Evolutionary conservation across 768 basidiomycete species (phyloP), one percentile per base, ranked within the genome.

Genomic region (Coprinopsis cinerea): DNA sequence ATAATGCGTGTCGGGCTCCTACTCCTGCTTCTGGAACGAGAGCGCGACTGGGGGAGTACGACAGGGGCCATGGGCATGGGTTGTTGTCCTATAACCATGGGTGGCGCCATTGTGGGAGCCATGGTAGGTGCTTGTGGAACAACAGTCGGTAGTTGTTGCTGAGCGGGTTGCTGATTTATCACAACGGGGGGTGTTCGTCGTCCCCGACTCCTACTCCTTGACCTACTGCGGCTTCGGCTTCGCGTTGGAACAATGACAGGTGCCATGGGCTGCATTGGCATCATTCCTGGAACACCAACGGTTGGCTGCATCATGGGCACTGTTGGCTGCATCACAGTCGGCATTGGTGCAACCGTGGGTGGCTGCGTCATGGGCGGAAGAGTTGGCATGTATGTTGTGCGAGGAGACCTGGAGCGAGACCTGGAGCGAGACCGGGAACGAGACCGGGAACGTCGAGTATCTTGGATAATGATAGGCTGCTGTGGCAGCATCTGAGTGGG

Each of bases 351-450:
- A 2, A 37, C 30, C 14, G 36, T 26, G 17, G 25, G 20, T 22
- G 44, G 51, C 39, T 51, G 35, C 14, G 13, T 17, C 43, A 44
- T 48, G 34, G 37, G n/a, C 27, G 20, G 47, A 51, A 15, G 42
- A 15, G 34, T 25, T 34, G 41, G 46, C 26, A 36, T 52, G 17
- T 9, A 10, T 6, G 36, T 9, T 11, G 44, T 55, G 5, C 53
- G 45, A 3, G 58, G 52, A 48, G 57, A 59, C 15, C 55, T 57
- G 3, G 65, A n/a, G n/a, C n/a, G n/a, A n/a, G n/a, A n/a, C n/a
- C n/a, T n/a, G n/a, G n/a, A 61, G 26, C 56, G 59, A 44, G 59
- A 60, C n/a, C 57, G 52, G 28, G 58, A 59, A 22, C 45, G 48
- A 2, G 48, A 49, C 18, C 41, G 20, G 25, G 36, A 39, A 6